Percentiles rank a stretch among this genome's conserved stretches.
These are phyloP conservation scores for Metschnikowia similis DNA, from an alignment of 805 yeast genomes.

Conservation along the genomic window DNA sequence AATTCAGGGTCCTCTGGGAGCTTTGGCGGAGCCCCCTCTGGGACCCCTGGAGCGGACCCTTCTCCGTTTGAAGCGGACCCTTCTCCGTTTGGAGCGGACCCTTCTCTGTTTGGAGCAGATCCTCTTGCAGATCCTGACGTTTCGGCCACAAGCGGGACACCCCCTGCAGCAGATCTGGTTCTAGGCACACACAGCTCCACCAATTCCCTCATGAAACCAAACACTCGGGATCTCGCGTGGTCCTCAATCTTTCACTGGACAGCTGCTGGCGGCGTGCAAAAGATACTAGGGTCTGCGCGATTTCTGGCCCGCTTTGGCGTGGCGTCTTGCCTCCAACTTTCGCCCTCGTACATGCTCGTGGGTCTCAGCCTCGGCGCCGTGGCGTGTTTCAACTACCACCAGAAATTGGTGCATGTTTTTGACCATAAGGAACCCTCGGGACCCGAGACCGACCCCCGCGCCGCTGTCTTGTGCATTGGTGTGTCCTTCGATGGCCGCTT, in stretches of 20 bases:
- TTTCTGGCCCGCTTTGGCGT: constrained; percentile 24
- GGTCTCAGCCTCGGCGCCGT: constrained; percentile 71
- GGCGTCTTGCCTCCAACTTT: constrained; percentile 21
- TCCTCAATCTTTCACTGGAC: constrained; percentile 22
- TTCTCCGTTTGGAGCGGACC: too few relatives aligned
- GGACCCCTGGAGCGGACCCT: too few relatives aligned
- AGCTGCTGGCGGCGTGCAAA: constrained; percentile 18
- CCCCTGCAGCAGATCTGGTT: too few relatives aligned
- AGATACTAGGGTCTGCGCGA: constrained; percentile 18
- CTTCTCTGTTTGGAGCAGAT: too few relatives aligned
- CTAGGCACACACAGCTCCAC: too few relatives aligned
- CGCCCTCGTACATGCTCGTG: constrained; percentile 43
- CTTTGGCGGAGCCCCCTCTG: too few relatives aligned
- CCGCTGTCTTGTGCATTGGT: constrained; percentile 47
- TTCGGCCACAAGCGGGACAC: too few relatives aligned
- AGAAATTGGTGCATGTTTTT: constrained; percentile 47
- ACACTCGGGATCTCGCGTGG: too few relatives aligned
- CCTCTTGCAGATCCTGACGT: too few relatives aligned
- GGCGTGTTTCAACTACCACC: constrained; percentile 65
- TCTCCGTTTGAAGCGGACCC: too few relatives aligned
- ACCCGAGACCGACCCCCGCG: background rate
- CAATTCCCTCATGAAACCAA: too few relatives aligned
- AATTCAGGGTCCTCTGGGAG: too few relatives aligned
- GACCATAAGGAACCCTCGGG: background rate
- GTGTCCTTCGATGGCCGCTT: constrained; percentile 67